A percentile compares a stretch with the other conserved stretches of the same genome.
phyloP scores from a whole-genome alignment of 2,329 filamentous ascomycete species.

The Exophiala viscosa region DNA sequence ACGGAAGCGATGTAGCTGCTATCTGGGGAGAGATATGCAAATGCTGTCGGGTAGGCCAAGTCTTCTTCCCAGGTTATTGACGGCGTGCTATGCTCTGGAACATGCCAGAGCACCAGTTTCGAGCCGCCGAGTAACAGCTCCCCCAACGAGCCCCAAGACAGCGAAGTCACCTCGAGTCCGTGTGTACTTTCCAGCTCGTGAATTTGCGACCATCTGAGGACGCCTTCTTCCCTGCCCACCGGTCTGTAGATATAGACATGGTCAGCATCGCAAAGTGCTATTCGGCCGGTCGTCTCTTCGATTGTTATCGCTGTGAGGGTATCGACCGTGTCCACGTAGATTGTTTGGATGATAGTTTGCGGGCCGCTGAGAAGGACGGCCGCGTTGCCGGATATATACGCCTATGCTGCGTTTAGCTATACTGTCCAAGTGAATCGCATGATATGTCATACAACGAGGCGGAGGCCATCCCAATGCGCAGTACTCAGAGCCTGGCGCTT shows the following conservation, averaged over 20 bases:
- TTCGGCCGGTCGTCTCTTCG: conserved; percentile 78
- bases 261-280: conserved; percentile 67
- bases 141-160: conserved; percentile 85
- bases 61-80: conserved; percentile 66
- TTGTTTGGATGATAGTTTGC: conserved; percentile 75
- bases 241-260: conserved; percentile 76
- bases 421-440: conserved; percentile 1
- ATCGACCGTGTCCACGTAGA: conserved; percentile 72
- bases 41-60: conserved; percentile 69
- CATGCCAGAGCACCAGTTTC: conserved; percentile 66
- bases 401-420: conserved; percentile 46
- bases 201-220: conserved; percentile 47
- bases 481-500: conserved; percentile 74
- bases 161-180: conserved; percentile 46
- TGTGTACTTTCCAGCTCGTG: conserved; percentile 37
- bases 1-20: conserved; percentile 81
- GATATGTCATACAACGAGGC: conserved; percentile 61
- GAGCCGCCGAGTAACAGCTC: conserved; percentile 77
- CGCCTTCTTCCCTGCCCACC: conserved; percentile 65
- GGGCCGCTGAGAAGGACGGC: conserved; percentile 77
- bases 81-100: conserved; percentile 39
- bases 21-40: conserved; percentile 78
- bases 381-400: conserved; percentile 85
- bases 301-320: conserved; percentile 73
- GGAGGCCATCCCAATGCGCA: conserved; percentile 67